Conservation (phyloP, 129 eudicot species). For the Chrysanthemum seticuspe region DNA sequence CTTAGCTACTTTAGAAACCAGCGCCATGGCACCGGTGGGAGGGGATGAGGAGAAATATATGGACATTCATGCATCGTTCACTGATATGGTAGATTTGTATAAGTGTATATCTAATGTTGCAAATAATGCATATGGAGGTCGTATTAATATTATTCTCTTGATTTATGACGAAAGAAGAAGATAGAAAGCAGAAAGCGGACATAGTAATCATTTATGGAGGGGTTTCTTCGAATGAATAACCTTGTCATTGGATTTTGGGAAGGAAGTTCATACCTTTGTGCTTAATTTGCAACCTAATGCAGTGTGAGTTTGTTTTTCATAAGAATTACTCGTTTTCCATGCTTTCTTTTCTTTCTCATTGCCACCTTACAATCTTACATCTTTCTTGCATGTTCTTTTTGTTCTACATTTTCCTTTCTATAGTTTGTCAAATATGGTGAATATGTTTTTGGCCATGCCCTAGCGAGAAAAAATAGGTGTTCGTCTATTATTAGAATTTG, state of each 20-base stretch:
- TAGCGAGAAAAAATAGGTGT: not conserved
- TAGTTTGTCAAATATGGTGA: not conserved
- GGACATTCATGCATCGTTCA: not conserved
- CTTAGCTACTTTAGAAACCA: constrained; percentile 71
- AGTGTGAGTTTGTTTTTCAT: constrained; percentile 36
- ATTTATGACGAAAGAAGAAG: constrained; percentile 25
- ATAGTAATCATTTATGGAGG: constrained; percentile 31
- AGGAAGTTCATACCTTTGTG: constrained; percentile 39
- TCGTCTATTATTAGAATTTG: not conserved
- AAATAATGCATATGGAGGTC: constrained; percentile 41
- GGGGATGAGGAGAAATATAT: constrained; percentile 43
- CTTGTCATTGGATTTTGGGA: constrained; percentile 26
- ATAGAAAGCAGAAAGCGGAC: constrained; percentile 23
- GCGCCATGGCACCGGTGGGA: constrained; percentile 64
- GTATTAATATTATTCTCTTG: constrained; percentile 19
- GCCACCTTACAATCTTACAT: not conserved
- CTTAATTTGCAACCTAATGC: constrained; percentile 31
- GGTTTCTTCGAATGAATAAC: constrained; percentile 16
- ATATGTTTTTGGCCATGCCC: not conserved
- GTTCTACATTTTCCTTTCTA: not conserved
- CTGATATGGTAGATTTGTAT: constrained; percentile 31
- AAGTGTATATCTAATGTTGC: constrained; percentile 44
- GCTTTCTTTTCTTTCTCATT: not conserved
- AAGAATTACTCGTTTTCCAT: not conserved
- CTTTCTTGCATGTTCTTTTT: not conserved